Base-by-base conservation (phyloP, 179 eudicot species). In the Beta corolliflora region DNA sequence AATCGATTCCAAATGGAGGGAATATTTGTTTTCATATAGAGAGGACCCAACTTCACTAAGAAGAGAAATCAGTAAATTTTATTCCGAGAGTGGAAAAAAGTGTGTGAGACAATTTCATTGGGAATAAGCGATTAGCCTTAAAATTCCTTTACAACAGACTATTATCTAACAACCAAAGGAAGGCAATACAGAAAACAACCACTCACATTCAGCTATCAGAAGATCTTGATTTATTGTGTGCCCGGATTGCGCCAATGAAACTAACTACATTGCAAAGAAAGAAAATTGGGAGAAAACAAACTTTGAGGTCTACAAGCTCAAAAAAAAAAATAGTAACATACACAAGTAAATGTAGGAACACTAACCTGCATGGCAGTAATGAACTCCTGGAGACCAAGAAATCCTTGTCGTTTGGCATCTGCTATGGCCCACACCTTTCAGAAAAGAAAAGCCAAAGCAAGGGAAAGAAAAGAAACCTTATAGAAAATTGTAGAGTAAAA, bases 341-440 rank as follows among this genome's bases (percentile, higher is more conserved):
- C 15, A 16, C 45, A 74, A 64, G 23, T 4, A 41, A 73, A n/a
- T 5, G 61, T 29, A 77, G 46, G 58, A 79, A 59, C 55, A 31
- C 77, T 44, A 86, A 92, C 98, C 97, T 94, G 92, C 95, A 94
- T 92, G 54, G 97, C 97, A 50, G 90, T 90, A 83, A 90, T 83
- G 83, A 94, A 94, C 85, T 94, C 97, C 79, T 86, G 90, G 10
- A 91, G 77, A 18, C 92, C 94, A 54, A 94, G 84, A 89, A 85
- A 92, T 29, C 98, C 98, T 81, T 92, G 94, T 67, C 95, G 83
- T 75, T 89, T 92, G 61, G 92, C 85, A 84, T 94, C 98, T 60
- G 98, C 97, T 80, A 91, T 74, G 71, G 93, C 97, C 98, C 97
- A 93, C 78, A 92, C 94, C 97, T 93, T 61, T 60, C 81, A 78